Percentiles rank a stretch among this genome's conserved stretches.
Evolutionary conservation across 1,284 basidiomycete genomes (phyloP).

Genomic region (Volvariella surrecta): DNA sequence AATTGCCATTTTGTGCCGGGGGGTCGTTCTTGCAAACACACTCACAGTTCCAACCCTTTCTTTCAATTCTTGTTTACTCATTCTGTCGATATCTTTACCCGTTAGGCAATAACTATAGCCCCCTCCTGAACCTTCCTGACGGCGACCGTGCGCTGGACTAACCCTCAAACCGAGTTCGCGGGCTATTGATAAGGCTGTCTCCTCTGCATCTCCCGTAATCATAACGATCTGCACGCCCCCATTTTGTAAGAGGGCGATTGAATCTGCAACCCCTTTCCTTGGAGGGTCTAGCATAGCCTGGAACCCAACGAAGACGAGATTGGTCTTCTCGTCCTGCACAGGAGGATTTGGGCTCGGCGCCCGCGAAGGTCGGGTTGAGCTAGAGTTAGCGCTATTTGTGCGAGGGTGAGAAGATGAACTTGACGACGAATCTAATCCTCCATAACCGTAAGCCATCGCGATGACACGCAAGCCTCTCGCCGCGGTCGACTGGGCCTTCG

Average conservation of each 20-base stretch:
- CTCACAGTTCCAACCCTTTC: conserved; percentile 79
- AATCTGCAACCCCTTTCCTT: conserved; percentile 85
- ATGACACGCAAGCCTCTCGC: conserved; percentile 79
- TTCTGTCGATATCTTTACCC: conserved; percentile 80
- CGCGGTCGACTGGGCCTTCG: conserved; percentile 66
- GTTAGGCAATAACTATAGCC: conserved; percentile 49
- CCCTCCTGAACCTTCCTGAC: conserved; percentile 12
- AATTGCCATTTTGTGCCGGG: conserved; percentile 96
- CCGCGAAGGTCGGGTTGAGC: conserved; percentile 12
- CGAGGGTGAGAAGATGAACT: conserved; percentile 14
- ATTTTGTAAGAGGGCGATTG: conserved; percentile 70
- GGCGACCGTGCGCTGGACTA: conserved; percentile 22
- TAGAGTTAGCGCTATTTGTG: conserved; percentile 1
- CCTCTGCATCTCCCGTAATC: conserved; percentile 95
- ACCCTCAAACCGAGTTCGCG: conserved; percentile 79
- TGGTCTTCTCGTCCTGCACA: conserved; percentile 31
- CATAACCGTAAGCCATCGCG: conserved; percentile 84
- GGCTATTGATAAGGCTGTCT: conserved; percentile 88
- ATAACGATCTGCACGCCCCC: conserved; percentile 95
- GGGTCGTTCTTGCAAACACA: conserved; percentile 93
- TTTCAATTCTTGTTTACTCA: conserved; percentile 73
- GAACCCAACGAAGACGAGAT: conserved; percentile 86
- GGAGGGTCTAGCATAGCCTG: conserved; percentile 96
- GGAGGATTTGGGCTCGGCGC: conserved; percentile 15
- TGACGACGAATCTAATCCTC: conserved; percentile 35